Conservation (phyloP, 2,329 filamentous ascomycete genomes). For the Truncatella angustata region DNA sequence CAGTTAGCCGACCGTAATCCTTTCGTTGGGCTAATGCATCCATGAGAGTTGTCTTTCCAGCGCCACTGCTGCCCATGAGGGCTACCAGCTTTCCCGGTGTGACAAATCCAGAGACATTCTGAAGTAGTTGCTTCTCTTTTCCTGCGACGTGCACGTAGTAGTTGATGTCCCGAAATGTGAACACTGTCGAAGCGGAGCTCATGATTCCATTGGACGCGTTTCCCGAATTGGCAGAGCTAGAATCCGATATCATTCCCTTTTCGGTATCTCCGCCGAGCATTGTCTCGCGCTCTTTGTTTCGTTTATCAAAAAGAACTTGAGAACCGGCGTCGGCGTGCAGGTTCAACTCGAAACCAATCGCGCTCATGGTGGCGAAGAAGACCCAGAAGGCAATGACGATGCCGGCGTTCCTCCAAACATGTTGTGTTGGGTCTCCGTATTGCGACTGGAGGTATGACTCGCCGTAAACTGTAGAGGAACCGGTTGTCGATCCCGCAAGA, state of each 20-base stretch:
- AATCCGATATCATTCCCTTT: not conserved
- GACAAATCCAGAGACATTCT: constrained; percentile 58
- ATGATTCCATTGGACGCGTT: not conserved
- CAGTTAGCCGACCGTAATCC: constrained; percentile 37
- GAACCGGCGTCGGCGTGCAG: constrained; percentile 37
- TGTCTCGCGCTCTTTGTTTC: not conserved
- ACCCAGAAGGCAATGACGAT: constrained; percentile 59
- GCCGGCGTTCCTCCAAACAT: constrained; percentile 63
- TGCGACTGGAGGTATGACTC: constrained; percentile 49
- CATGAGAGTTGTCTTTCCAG: constrained; percentile 61
- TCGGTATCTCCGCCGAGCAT: not conserved
- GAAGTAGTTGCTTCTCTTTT: constrained; percentile 54
- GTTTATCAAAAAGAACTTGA: constrained; percentile 21
- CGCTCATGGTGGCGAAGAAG: constrained; percentile 57
- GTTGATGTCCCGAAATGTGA: constrained; percentile 11
- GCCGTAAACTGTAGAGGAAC: constrained; percentile 41
- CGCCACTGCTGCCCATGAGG: constrained; percentile 62
- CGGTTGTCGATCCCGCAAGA: not conserved
- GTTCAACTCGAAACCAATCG: constrained; percentile 55
- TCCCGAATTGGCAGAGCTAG: not conserved
- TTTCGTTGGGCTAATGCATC: constrained; percentile 68
- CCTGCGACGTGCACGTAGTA: constrained; percentile 41
- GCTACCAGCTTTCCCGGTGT: constrained; percentile 66
- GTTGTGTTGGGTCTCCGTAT: constrained; percentile 52
- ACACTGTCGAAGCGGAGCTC: constrained; percentile 6